Evolutionary conservation across 768 basidiomycete species (phyloP), one percentile per base, ranked within the genome.

Genomic region (Naganishia antarctica): DNA sequence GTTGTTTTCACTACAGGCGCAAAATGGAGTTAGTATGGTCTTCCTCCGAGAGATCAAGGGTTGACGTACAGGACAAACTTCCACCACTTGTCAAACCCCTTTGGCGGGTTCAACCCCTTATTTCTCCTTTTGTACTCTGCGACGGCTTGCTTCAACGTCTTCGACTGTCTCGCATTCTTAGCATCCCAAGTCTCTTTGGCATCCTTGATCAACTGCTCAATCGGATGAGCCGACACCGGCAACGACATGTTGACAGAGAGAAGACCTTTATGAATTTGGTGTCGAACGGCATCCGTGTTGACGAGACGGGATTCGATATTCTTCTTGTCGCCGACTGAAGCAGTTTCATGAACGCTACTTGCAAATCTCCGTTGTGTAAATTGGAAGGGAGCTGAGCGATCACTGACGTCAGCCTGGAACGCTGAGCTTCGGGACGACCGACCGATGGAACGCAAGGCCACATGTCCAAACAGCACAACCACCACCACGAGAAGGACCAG

Each of bases 71-170:
- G 59, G 16, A 73, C 70, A 48, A 68, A 73, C 25, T 48, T 59
- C 74, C 74, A 76, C 74, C 74, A 76, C 63, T 70, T 70, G 65
- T 76, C 74, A 58, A 76, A 76, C n/a, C 73, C 74, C 51, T 71
- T 72, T 12, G 74, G 74, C 15, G 74, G 74, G 11, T 47, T 31
- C 48, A 61, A 53, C 3, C 69, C 69, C 21, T 57, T 41, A 57
- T 73, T 70, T 31, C 74, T 64, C 46, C 69, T 64, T 63, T 65
- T 66, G 64, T 76, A 76, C 67, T 76, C 74, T 32, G 48, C 47
- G 9, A 74, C 71, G 0, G 73, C 74, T 21, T 70, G 65, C 18
- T 57, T 53, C 29, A 76, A 66, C 13, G 74, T 73, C 64, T 53
- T 66, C 32, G 66, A 68, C 69, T 76, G 74, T 58, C 61, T 49